Conservation (phyloP, 148 eudicot species). For the Silene latifolia region DNA sequence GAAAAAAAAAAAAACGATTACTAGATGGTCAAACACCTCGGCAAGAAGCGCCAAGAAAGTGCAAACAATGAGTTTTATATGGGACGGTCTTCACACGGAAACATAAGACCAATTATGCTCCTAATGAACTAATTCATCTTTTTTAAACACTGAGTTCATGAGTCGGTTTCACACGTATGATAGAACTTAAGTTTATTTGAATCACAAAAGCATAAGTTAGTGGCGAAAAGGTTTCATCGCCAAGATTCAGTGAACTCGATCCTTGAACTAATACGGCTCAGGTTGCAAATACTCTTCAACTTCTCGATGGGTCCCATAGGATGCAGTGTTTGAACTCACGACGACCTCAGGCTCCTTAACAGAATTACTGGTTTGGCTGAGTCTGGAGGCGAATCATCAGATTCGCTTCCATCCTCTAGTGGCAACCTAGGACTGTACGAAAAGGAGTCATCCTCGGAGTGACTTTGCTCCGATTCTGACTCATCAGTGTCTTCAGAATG, state of each 20-base stretch:
- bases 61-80: too few species aligned
- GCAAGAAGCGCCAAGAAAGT: background rate
- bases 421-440: slow-evolving; percentile 18
- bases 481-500: slow-evolving; percentile 43
- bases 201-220: background rate
- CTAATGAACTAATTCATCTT: background rate
- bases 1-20: slow-evolving; percentile 3
- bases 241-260: slow-evolving; percentile 46
- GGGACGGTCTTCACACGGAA: background rate
- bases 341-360: slow-evolving; percentile 13
- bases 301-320: slow-evolving; percentile 30
- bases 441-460: slow-evolving; percentile 30
- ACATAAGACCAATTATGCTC: too few species aligned
- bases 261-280: slow-evolving; percentile 48
- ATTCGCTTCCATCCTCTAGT: slow-evolving; percentile 39
- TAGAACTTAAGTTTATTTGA: background rate
- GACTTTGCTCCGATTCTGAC: slow-evolving; percentile 32
- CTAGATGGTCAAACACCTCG: slow-evolving; percentile 4
- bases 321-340: slow-evolving; percentile 20
- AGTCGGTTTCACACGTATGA: background rate
- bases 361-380: slow-evolving; percentile 31
- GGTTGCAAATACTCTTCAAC: slow-evolving; percentile 45
- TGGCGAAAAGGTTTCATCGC: background rate
- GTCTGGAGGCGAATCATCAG: slow-evolving; percentile 33
- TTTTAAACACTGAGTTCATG: background rate